Evolutionary conservation across 2,329 filamentous ascomycete genomes (phyloP).

Genomic region (Exophiala xenobiotica): DNA sequence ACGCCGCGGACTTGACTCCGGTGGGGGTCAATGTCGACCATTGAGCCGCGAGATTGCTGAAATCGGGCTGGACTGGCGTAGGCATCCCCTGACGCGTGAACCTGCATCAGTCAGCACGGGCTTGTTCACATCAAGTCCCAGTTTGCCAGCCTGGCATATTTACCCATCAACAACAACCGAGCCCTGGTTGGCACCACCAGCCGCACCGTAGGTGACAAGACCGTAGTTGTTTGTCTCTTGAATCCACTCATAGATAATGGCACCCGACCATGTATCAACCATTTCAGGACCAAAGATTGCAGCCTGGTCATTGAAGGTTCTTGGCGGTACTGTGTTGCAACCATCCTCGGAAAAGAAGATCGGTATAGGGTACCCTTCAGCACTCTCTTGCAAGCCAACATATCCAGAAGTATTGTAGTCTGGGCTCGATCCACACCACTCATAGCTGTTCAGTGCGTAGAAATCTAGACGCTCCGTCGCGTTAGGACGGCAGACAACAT

Average conservation of each 20-base stretch:
- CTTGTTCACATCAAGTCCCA: neutral
- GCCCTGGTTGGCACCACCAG: conserved; percentile 49
- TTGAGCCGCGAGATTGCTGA: conserved; percentile 70
- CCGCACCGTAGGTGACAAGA: conserved; percentile 70
- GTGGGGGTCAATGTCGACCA: conserved; percentile 73
- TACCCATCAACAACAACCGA: conserved; percentile 59
- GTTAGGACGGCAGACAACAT: conserved; percentile 75
- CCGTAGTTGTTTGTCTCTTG: conserved; percentile 81
- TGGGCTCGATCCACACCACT: conserved; percentile 64
- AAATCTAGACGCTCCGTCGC: conserved; percentile 70
- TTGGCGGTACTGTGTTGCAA: conserved; percentile 60
- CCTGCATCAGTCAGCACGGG: conserved; percentile 36
- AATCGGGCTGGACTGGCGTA: conserved; percentile 71
- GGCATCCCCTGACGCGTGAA: conserved; percentile 71
- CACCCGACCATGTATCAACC: conserved; percentile 68
- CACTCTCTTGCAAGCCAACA: conserved; percentile 63
- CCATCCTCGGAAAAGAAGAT: conserved; percentile 90
- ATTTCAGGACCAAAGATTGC: conserved; percentile 75
- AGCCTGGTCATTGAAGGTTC: conserved; percentile 61
- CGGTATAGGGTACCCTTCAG: conserved; percentile 72
- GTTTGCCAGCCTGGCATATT: conserved; percentile 6
- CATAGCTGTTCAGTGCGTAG: conserved; percentile 82
- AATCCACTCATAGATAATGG: conserved; percentile 90
- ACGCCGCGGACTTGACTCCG: conserved; percentile 65
- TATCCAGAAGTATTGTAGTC: conserved; percentile 68